Evolutionary conservation across 164 flowering plant species (phyloP), one percentile per base, ranked within the genome.

Genomic region (Stephania japonica): DNA sequence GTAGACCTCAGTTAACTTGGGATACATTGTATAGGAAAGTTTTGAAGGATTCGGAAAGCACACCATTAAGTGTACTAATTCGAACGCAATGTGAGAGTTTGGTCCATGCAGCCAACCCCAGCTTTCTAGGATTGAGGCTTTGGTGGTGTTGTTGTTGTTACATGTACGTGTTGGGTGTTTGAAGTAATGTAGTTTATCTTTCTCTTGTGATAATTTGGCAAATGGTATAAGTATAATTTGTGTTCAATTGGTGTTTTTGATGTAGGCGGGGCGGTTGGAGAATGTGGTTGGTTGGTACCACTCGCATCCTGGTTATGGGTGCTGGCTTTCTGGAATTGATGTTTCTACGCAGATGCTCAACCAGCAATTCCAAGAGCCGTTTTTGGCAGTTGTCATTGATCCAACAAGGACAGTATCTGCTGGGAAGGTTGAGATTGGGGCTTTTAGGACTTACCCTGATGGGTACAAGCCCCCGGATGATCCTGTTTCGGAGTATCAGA

Each of bases 271-370:
- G 62, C 80, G 97, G 65, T 79, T 93, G 85, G 98, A 92, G 85
- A 93, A 93, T 87, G 99, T 85, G 73, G 99, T 96, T 26, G 99
- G 99, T 0, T 96, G 99, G 99, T 96, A 96, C 75, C 99, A 93
- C 76, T 96, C 99, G 19, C 99, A 96, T 83, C 98, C 99, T 72
- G 99, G 99, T 47, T 96, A 96, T 75, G 99, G 99, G 59, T 96
- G 99, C 80, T 93, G 98, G 98, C 91, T 96, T 38, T 93, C 98
- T 2, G 97, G 98, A 27, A 91, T 96, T 75, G 99, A 96, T 87
- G 97, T 90, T 69, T 87, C 97, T 0, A 93, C 98, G 1, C 99
- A 96, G 75, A 90, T 96, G 98, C 88, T 90, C 9, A 93, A 96
- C 76, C 99, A 93, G 84, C 91, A 88, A 70, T 96, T 41, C 79